phyloP scores from a whole-genome alignment of 225 moss, liverwort and hornwort species.

The Pseudoscleropodium purum region DNA sequence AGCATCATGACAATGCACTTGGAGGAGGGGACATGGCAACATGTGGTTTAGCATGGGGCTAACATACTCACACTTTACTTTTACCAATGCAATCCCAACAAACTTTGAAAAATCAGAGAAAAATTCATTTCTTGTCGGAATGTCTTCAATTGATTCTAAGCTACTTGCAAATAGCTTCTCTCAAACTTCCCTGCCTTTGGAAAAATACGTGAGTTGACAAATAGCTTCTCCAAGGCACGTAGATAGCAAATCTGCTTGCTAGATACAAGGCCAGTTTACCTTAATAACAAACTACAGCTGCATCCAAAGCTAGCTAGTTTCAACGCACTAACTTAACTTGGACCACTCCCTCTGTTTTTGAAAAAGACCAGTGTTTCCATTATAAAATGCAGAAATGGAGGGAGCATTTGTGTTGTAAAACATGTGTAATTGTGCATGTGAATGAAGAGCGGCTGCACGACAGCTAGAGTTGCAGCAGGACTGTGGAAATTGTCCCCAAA shows the following conservation, averaged over 20 bases:
- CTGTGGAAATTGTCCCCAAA: background rate
- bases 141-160: background rate
- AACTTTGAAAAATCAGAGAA: background rate
- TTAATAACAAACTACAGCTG: background rate
- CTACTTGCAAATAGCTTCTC: background rate
- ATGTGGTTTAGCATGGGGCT: background rate
- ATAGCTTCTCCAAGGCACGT: background rate
- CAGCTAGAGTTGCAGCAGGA: background rate
- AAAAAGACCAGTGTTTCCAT: too few species aligned
- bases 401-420: too few species aligned
- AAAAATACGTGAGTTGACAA: background rate
- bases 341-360: too few species aligned
- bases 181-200: background rate
- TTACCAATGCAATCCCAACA: background rate
- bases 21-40: background rate
- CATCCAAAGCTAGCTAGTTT: background rate
- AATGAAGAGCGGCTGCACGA: background rate
- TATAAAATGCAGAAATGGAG: too few species aligned
- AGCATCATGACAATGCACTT: background rate
- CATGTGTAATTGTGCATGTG: too few species aligned
- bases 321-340: too few species aligned
- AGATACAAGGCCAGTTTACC: background rate
- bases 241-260: too few species aligned
- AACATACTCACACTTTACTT: background rate
- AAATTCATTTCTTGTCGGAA: background rate